phyloP scores from a whole-genome alignment of 2,329 filamentous ascomycete genomes.

The Phyllosticta citrichinensis region DNA sequence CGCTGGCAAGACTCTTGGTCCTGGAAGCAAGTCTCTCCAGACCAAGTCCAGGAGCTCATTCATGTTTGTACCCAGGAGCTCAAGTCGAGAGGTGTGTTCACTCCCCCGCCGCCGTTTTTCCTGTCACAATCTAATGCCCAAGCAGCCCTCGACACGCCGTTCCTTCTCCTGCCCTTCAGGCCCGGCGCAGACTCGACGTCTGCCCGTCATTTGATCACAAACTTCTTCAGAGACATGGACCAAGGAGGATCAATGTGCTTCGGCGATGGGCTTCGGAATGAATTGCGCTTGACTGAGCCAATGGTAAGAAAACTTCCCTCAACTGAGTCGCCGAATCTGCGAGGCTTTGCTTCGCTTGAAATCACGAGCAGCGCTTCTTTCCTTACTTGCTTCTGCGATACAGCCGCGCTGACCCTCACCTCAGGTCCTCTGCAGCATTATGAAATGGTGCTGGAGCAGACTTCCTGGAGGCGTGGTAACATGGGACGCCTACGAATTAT shows the following conservation, averaged over 20 bases:
- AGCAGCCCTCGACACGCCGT: slow-evolving; percentile 77
- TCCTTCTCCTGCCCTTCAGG: slow-evolving; percentile 87
- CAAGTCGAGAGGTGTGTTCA: slow-evolving; percentile 72
- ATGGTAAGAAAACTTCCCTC: slow-evolving; percentile 53
- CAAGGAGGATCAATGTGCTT: slow-evolving; percentile 47
- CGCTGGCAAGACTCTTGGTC: slow-evolving; percentile 83
- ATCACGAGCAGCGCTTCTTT: neutral
- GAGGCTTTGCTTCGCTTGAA: neutral
- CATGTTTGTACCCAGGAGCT: slow-evolving; percentile 80
- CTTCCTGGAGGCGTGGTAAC: slow-evolving; percentile 83
- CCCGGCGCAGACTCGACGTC: slow-evolving; percentile 78
- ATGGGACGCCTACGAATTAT: slow-evolving; percentile 95
- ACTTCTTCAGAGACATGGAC: slow-evolving; percentile 70
- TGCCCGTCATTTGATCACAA: slow-evolving; percentile 83
- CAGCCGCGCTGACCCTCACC: slow-evolving; percentile 14
- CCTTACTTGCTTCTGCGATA: neutral
- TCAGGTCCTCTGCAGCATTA: slow-evolving; percentile 81
- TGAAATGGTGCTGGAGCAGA: slow-evolving; percentile 98
- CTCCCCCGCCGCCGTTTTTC: neutral
- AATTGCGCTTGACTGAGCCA: slow-evolving; percentile 84
- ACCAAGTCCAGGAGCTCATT: slow-evolving; percentile 84
- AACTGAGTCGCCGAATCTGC: neutral
- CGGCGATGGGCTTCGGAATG: slow-evolving; percentile 66
- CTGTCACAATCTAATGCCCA: slow-evolving; percentile 12
- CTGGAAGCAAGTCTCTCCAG: slow-evolving; percentile 70